Conservation (phyloP, 805 yeast genomes). For the Pichia nanzhaoensis region DNA sequence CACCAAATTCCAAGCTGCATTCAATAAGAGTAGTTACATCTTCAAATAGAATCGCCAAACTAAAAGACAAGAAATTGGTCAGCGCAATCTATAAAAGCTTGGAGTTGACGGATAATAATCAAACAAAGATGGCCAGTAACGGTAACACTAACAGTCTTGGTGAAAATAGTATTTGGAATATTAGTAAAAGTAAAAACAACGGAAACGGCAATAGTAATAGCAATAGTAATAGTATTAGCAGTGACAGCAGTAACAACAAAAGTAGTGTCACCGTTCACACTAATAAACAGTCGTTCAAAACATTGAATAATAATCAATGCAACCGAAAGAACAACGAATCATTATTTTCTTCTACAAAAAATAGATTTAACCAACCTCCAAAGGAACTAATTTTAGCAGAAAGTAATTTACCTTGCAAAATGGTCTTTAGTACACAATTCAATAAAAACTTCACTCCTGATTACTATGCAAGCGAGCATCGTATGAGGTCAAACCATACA, state of each 20-base stretch:
- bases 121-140: neutral
- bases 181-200: too few relatives aligned
- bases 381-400: neutral
- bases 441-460: too few relatives aligned
- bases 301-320: conserved; percentile 1
- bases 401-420: neutral
- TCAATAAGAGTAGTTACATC: conserved; percentile 9
- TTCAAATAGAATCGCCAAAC: conserved; percentile 8
- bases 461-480: too few relatives aligned
- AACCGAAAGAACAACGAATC: too few relatives aligned
- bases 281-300: neutral
- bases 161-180: too few relatives aligned
- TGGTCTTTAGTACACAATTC: too few relatives aligned
- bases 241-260: neutral
- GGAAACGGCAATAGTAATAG: too few relatives aligned
- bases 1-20: conserved; percentile 4
- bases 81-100: conserved; percentile 8
- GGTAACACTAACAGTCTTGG: too few relatives aligned
- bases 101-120: neutral
- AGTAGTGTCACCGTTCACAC: neutral
- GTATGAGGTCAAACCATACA: too few relatives aligned
- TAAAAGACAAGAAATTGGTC: conserved; percentile 8
- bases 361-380: conserved; percentile 3
- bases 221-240: neutral
- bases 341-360: conserved; percentile 6